These are phyloP conservation scores for Bjerkandera adusta DNA, from an alignment of 1,284 basidiomycete genomes.

Conservation along the genomic window DNA sequence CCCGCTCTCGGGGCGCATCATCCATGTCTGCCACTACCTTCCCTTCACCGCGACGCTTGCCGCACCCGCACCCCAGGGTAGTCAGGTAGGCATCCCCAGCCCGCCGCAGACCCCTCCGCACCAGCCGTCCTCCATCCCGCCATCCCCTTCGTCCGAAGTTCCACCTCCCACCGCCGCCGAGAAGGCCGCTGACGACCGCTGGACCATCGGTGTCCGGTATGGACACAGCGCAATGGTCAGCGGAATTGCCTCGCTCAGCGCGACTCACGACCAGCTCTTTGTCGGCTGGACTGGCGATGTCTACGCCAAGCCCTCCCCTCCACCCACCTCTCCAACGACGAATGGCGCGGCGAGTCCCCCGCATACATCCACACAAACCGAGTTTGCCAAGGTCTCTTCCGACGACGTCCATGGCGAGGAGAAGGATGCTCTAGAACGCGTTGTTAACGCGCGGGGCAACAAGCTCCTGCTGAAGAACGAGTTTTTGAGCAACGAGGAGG, in stretches of 20 bases:
- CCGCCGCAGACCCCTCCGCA: constrained; percentile 69
- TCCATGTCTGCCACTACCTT: constrained; percentile 86
- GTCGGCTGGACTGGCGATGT: constrained; percentile 96
- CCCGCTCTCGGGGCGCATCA: constrained; percentile 78
- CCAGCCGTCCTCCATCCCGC: constrained; percentile 41
- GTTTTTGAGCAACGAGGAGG: constrained; percentile 43
- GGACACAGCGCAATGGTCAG: constrained; percentile 96
- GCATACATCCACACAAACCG: constrained; percentile 10
- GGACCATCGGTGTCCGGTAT: constrained; percentile 81
- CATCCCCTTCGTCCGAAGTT: constrained; percentile 20
- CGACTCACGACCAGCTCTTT: constrained; percentile 87
- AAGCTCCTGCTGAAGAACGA: constrained; percentile 54
- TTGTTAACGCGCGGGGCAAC: constrained; percentile 48
- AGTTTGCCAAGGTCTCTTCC: constrained; percentile 39
- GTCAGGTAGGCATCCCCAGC: constrained; percentile 47
- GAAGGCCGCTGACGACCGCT: constrained; percentile 32
- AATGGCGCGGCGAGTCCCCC: constrained; percentile 14
- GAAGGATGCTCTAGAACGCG: constrained; percentile 56
- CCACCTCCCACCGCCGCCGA: constrained; percentile 1
- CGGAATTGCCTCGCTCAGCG: constrained; percentile 83
- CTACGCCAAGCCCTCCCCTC: constrained; percentile 33
- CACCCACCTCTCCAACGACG: constrained; percentile 20
- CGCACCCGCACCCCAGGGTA: constrained; percentile 25
- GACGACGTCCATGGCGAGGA: constrained; percentile 58
- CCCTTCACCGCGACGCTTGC: constrained; percentile 64